phyloP scores from a whole-genome alignment of 306 rosid species.

The Malus sieversii region DNA sequence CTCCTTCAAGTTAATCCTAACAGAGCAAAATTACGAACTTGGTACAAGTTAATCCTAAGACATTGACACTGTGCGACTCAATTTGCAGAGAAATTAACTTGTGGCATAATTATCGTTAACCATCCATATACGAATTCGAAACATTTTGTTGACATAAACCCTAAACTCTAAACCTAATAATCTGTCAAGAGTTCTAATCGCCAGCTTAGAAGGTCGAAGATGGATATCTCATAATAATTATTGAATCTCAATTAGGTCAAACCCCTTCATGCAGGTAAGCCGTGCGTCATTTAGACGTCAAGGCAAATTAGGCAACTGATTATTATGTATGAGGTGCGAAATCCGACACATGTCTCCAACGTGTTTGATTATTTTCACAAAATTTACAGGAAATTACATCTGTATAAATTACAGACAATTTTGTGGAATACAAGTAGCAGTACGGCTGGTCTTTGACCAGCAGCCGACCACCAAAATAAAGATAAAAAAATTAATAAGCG shows the following conservation, averaged over 20 bases:
- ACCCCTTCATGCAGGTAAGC: conserved; percentile 26
- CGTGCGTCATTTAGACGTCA: conserved; percentile 37
- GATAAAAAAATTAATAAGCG: background rate
- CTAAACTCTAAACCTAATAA: too few species aligned
- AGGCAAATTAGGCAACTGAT: background rate
- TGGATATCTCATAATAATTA: background rate
- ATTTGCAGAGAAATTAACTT: too few species aligned
- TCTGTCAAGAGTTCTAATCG: background rate
- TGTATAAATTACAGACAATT: conserved; percentile 4
- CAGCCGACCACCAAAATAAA: conserved; percentile 17
- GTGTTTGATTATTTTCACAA: background rate
- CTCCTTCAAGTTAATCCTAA: background rate
- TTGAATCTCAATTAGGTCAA: too few species aligned
- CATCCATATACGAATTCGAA: too few species aligned
- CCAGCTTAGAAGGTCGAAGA: conserved; percentile 3
- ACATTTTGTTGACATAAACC: too few species aligned
- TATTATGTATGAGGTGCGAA: background rate
- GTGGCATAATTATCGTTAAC: background rate
- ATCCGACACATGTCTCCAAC: background rate
- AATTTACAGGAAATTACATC: background rate
- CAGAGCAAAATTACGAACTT: background rate
- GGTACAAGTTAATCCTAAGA: background rate
- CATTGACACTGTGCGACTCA: background rate
- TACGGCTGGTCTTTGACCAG: conserved; percentile 26
- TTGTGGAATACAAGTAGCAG: background rate